phyloP scores from a whole-genome alignment of 2,329 filamentous ascomycete genomes.

The Curvularia lunata region DNA sequence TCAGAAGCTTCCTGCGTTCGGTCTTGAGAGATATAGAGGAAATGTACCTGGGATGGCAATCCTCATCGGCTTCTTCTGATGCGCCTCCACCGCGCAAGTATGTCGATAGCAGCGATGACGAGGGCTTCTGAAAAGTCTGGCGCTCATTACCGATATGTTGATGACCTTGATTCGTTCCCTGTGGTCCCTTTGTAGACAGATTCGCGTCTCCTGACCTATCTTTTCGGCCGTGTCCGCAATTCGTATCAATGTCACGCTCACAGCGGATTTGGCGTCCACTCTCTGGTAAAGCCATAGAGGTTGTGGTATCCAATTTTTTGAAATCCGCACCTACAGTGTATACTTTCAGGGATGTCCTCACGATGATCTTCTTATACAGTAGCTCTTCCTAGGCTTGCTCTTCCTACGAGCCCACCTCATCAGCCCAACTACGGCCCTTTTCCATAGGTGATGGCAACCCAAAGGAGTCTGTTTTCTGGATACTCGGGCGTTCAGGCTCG shows the following conservation, averaged over 20 bases:
- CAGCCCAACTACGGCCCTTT: slow-evolving; percentile 52
- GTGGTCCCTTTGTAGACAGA: neutral
- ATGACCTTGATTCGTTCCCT: neutral
- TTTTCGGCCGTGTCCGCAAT: neutral
- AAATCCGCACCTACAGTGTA: neutral
- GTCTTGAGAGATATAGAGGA: neutral
- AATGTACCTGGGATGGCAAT: neutral
- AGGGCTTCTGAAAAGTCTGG: neutral
- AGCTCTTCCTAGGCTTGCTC: slow-evolving; percentile 16
- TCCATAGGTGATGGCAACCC: slow-evolving; percentile 39
- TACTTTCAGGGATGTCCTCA: neutral
- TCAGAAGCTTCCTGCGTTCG: neutral
- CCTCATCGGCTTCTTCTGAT: neutral
- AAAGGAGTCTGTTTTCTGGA: slow-evolving; percentile 44
- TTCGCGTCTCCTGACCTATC: too few species aligned
- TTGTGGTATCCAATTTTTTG: neutral
- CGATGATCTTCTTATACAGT: slow-evolving; percentile 8
- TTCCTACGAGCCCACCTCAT: slow-evolving; percentile 49
- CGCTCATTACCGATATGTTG: neutral
- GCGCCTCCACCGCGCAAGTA: neutral
- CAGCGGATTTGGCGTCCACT: neutral
- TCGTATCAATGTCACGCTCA: slow-evolving; percentile 1
- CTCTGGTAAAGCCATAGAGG: neutral
- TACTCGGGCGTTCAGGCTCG: slow-evolving; percentile 28
- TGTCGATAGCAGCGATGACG: neutral